Percentiles rank a stretch among this genome's conserved stretches.
Conservation (phyloP, 2,329 filamentous ascomycete species). For the Alternaria infectoria region DNA sequence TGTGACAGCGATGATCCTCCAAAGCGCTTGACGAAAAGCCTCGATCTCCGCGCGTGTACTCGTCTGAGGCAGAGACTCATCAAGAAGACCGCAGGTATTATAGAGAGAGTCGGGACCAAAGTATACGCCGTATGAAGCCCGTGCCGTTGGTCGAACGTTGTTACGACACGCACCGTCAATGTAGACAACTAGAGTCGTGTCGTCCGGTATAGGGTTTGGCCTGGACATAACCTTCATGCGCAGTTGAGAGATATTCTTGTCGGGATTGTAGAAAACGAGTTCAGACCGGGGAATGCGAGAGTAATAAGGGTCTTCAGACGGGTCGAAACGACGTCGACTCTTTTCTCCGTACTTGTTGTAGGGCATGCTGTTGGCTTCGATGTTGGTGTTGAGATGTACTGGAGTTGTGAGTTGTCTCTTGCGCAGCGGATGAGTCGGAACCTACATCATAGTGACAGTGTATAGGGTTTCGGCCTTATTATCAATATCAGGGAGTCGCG, state of each 20-base stretch:
- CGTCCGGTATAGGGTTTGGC: background rate
- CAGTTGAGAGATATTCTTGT: slow-evolving; percentile 10
- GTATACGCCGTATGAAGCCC: background rate
- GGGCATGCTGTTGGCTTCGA: background rate
- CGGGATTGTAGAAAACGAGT: slow-evolving; percentile 9
- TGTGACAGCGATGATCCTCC: too few relatives aligned
- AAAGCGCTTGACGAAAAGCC: slow-evolving; percentile 13
- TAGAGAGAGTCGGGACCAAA: background rate
- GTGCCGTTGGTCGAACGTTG: slow-evolving; percentile 15
- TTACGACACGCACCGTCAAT: slow-evolving; percentile 31
- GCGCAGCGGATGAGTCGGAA: background rate
- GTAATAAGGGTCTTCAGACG: background rate
- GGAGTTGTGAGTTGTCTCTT: background rate
- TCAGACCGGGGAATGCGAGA: background rate
- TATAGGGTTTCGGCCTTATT: background rate
- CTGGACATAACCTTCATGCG: background rate
- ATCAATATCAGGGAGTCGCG: background rate
- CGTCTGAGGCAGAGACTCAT: background rate
- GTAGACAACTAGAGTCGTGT: slow-evolving; percentile 17
- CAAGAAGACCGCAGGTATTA: background rate
- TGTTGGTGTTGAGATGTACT: background rate
- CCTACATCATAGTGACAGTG: accelerated
- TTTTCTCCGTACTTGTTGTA: background rate
- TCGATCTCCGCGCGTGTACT: slow-evolving; percentile 11
- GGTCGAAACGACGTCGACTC: background rate